Evolutionary conservation across 495 filamentous ascomycete species (phyloP).

Genomic region (Aspergillus avenaceus): DNA sequence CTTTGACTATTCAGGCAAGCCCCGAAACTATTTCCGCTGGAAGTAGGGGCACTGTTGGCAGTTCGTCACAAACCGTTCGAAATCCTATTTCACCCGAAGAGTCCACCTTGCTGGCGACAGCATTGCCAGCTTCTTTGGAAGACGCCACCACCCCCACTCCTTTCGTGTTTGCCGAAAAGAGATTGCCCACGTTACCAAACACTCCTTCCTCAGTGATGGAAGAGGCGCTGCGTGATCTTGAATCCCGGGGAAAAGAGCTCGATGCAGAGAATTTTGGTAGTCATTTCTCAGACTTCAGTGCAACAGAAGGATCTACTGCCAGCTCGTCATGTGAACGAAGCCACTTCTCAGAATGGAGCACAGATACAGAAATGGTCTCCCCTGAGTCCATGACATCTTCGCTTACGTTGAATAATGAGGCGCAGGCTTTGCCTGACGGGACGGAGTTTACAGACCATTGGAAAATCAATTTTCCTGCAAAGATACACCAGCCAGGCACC

Average conservation of each 20-base stretch:
- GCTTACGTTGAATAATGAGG: constrained; percentile 26
- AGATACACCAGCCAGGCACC: constrained; percentile 34
- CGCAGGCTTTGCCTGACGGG: constrained; percentile 18
- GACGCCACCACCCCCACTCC: constrained; percentile 30
- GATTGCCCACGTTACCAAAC: constrained; percentile 44
- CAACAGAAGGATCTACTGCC: constrained; percentile 30
- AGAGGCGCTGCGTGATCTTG: constrained; percentile 40
- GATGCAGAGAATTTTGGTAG: constrained; percentile 33
- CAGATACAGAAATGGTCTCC: constrained; percentile 34
- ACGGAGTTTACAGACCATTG: constrained; percentile 24
- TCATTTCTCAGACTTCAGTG: constrained; percentile 42
- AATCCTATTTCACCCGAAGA: constrained; percentile 17
- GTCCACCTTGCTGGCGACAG: constrained; percentile 13
- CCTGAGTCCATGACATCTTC: constrained; percentile 39
- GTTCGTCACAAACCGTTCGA: constrained; percentile 5
- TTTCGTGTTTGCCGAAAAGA: constrained; percentile 29
- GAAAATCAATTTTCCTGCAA: constrained; percentile 18
- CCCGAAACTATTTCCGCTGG: constrained; percentile 7
- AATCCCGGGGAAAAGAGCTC: constrained; percentile 30
- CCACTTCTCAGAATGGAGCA: constrained; percentile 48
- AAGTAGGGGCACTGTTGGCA: not conserved
- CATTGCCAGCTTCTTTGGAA: constrained; percentile 5
- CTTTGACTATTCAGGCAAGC: constrained; percentile 27
- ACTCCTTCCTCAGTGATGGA: constrained; percentile 47
- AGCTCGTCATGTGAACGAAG: constrained; percentile 29